Conservation (phyloP, 441 rosid species). For the Syzygium syzygioides region DNA sequence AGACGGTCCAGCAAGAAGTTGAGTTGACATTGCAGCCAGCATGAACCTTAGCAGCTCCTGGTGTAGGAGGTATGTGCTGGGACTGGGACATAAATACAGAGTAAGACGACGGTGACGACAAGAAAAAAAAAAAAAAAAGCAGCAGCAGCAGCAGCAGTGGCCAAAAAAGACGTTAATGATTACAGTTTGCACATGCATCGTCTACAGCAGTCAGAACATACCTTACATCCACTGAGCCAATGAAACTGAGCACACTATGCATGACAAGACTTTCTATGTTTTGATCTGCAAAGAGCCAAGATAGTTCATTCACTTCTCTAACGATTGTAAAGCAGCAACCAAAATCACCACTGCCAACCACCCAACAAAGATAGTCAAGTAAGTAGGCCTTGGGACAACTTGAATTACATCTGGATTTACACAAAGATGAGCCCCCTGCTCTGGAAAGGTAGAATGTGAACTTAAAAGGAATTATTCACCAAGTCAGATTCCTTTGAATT, state of each 20-base stretch:
- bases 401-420: neutral
- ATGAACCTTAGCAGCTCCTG: slow-evolving; percentile 92
- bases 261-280: slow-evolving; percentile 64
- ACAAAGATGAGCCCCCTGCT: neutral
- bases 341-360: neutral
- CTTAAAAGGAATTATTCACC: neutral
- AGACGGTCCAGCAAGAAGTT: slow-evolving; percentile 77
- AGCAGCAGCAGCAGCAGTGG: slow-evolving; percentile 19
- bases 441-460: neutral
- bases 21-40: slow-evolving; percentile 88
- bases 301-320: neutral
- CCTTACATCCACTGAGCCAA: slow-evolving; percentile 82
- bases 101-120: neutral
- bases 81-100: slow-evolving; percentile 29
- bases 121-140: slow-evolving; percentile 23
- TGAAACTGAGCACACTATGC: slow-evolving; percentile 69
- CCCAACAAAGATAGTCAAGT: neutral
- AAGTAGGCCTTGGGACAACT: neutral
- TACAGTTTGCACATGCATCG: neutral
- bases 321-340: neutral
- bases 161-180: slow-evolving; percentile 2
- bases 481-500: neutral
- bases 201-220: slow-evolving; percentile 18
- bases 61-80: slow-evolving; percentile 65
- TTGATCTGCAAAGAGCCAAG: slow-evolving; percentile 52